Base-by-base conservation (phyloP, 2,329 filamentous ascomycete genomes). In the Aulographum hederae region DNA sequence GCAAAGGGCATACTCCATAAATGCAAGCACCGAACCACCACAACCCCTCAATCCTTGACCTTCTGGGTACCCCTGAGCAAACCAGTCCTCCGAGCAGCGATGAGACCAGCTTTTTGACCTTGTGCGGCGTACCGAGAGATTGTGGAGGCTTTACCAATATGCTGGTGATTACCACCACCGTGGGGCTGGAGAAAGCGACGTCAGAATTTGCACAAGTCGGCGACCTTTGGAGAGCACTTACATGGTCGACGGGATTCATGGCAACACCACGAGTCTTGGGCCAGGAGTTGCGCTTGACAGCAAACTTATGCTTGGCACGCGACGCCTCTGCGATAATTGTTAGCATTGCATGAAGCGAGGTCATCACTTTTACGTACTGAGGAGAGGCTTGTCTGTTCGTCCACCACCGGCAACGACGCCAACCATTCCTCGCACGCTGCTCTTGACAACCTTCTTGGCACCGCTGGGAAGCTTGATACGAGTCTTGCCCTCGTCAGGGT, bases 241-340 rank as follows among this genome's bases (percentile, higher is more conserved):
- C 63, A 75, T 98, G 89, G 69, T 98, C 89, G 56, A 98, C 89
- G 54, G 89, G 89, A 72, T 98, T 98, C 89, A 98, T 98, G 66
- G 89, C 89, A 78, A 98, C 89, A 94, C 89, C 89, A 89, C 89
- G 86, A 73, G 89, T 98, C 81, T 92, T 94, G 67, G 89, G 89
- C 89, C 89, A 98, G 59, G 76, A 86, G 82, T 98, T 95, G 61
- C 89, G 84, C 84, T 98, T 98, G 69, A 94, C 91, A 51, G 85
- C 84, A 69, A 93, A 98, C 80, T 98, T 98, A 63, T 95, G 86
- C 82, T 95, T 98, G 57, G 89, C 89, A 60, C 89, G 82, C 56
- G 86, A 95, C 55, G 89, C 89, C 86, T 98, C 75, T 80, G 69
- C 64, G 50, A 28, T 26, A 17, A 17, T 25, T 26, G 14, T 12